Percentiles rank a stretch among this genome's conserved stretches.
phyloP scores from a whole-genome alignment of 2,329 filamentous ascomycete genomes.

The Fusarium pseudocircinatum region DNA sequence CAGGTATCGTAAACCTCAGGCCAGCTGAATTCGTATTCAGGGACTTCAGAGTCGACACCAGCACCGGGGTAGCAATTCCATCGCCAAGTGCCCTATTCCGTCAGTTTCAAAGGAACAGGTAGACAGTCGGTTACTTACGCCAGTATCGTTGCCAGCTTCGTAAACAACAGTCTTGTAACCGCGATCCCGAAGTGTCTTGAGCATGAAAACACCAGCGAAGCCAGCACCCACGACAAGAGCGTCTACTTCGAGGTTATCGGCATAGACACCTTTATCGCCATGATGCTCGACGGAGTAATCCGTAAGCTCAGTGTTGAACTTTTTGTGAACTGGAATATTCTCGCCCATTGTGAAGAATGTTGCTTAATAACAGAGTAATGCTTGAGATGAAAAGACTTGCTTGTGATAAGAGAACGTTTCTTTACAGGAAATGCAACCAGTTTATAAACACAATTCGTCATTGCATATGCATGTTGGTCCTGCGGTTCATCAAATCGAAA shows the following conservation, averaged over 20 bases:
- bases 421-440: not conserved
- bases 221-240: constrained; percentile 57
- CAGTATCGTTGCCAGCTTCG: constrained; percentile 61
- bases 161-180: constrained; percentile 60
- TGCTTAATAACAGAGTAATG: not conserved
- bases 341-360: constrained; percentile 26
- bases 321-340: constrained; percentile 43
- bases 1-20: constrained; percentile 64
- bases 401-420: not conserved
- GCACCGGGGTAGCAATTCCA: constrained; percentile 67
- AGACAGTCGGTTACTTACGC: constrained; percentile 43
- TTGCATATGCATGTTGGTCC: not conserved
- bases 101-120: not conserved
- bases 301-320: constrained; percentile 54
- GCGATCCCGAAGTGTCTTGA: constrained; percentile 61
- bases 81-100: constrained; percentile 48
- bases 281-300: constrained; percentile 49
- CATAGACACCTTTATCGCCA: constrained; percentile 51
- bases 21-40: constrained; percentile 63
- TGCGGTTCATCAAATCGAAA: not conserved
- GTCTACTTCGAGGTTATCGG: constrained; percentile 55
- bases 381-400: not conserved
- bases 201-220: constrained; percentile 60
- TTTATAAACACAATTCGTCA: not conserved
- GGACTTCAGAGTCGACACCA: constrained; percentile 63